phyloP scores from a whole-genome alignment of 1,284 basidiomycete genomes.

The Psilocybe mexicana region DNA sequence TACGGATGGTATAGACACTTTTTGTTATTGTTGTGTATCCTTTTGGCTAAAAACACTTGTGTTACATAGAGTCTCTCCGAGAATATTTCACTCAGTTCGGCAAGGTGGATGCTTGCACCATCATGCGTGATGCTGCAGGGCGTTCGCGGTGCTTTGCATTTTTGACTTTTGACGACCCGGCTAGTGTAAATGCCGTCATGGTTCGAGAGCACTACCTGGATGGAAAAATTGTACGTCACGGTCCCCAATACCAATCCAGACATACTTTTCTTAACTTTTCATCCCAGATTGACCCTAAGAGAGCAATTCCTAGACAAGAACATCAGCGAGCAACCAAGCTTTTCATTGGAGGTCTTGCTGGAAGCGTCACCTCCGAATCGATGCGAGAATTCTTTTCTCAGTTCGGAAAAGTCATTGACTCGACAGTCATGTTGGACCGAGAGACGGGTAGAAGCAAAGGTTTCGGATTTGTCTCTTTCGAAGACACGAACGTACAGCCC shows the following conservation, averaged over 20 bases:
- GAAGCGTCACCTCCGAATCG: slow-evolving; percentile 89
- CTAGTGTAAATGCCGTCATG: slow-evolving; percentile 89
- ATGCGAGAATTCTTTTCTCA: slow-evolving; percentile 93
- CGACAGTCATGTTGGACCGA: slow-evolving; percentile 98
- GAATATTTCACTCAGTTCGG: slow-evolving; percentile 91
- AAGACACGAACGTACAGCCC: slow-evolving; percentile 84
- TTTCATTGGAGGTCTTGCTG: slow-evolving; percentile 94
- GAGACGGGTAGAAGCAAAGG: slow-evolving; percentile 96
- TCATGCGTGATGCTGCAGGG: slow-evolving; percentile 92
- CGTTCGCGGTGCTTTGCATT: slow-evolving; percentile 94
- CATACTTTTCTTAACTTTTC: slow-evolving; percentile 1
- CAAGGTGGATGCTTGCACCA: slow-evolving; percentile 88
- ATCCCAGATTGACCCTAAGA: slow-evolving; percentile 96
- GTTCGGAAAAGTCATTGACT: slow-evolving; percentile 92
- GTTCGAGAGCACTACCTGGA: slow-evolving; percentile 87
- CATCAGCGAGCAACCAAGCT: slow-evolving; percentile 90
- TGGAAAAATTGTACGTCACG: slow-evolving; percentile 81
- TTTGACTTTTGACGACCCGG: slow-evolving; percentile 86
- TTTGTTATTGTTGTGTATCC: slow-evolving; percentile 32
- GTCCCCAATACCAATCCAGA: neutral
- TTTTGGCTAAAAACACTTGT: slow-evolving; percentile 31
- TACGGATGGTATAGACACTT: slow-evolving; percentile 76
- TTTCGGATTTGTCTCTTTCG: slow-evolving; percentile 97
- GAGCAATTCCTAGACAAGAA: slow-evolving; percentile 95
- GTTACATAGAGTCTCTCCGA: slow-evolving; percentile 70